Percentiles rank a stretch among this genome's conserved stretches.
These are phyloP conservation scores for Flaveria ramosissima DNA, from an alignment of 129 eudicot genomes.

Conservation along the genomic window DNA sequence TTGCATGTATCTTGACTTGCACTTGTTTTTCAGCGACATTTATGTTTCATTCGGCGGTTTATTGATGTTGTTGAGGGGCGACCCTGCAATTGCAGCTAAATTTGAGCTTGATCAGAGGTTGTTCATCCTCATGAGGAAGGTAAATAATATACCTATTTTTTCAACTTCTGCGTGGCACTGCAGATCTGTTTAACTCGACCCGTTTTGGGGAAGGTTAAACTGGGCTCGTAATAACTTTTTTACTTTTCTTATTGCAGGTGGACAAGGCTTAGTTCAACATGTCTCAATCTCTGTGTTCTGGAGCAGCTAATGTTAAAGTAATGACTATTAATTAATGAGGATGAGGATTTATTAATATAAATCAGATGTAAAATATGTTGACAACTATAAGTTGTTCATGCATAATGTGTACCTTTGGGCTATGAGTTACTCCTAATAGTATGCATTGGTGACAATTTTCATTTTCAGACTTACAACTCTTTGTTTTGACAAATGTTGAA, in stretches of 20 bases:
- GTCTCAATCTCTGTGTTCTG: constrained; percentile 3
- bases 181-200: not conserved
- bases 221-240: not conserved
- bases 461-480: not conserved
- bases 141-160: constrained; percentile 9
- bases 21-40: constrained; percentile 56
- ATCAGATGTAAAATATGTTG: constrained; percentile 18
- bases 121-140: constrained; percentile 91
- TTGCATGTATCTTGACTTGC: not conserved
- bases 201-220: not conserved
- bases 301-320: constrained; percentile 20
- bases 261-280: constrained; percentile 40
- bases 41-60: constrained; percentile 89
- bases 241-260: constrained; percentile 27
- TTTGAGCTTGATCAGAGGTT: constrained; percentile 95
- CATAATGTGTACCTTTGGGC: not conserved
- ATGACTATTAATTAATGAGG: constrained; percentile 8
- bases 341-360: not conserved
- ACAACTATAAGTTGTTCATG: constrained; percentile 15
- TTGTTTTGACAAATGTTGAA: constrained; percentile 3
- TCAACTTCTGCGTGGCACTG: not conserved
- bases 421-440: not conserved
- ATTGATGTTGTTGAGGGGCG: constrained; percentile 86
- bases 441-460: not conserved
- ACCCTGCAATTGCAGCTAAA: constrained; percentile 69